Conservation (phyloP, 441 rosid genomes). For the Populus hybrid region DNA sequence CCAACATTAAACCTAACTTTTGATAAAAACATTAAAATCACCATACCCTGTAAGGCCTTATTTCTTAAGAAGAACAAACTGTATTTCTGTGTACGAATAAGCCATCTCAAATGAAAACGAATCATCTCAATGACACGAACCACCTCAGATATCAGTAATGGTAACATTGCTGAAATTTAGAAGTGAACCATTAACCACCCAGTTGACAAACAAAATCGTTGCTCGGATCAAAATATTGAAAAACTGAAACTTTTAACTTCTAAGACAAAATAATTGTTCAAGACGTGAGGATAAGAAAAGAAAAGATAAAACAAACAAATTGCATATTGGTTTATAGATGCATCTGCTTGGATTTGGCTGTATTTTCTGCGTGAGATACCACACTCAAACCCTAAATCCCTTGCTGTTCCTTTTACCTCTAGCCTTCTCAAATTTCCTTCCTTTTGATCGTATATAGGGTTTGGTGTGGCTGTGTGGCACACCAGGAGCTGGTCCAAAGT, state of each 20-base stretch:
- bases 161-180: background rate
- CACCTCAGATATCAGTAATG: background rate
- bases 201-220: background rate
- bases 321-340: background rate
- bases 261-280: constrained; percentile 2
- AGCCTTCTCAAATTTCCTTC: constrained; percentile 93
- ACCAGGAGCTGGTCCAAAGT: constrained; percentile 95
- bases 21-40: too few relatives aligned
- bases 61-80: too few relatives aligned
- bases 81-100: too few relatives aligned
- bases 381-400: constrained; percentile 55
- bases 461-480: constrained; percentile 89
- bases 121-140: too few relatives aligned
- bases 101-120: background rate
- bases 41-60: too few relatives aligned
- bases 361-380: background rate
- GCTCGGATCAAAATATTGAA: background rate
- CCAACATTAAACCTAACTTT: too few relatives aligned
- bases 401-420: constrained; percentile 76
- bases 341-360: constrained; percentile 6
- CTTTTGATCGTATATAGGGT: constrained; percentile 80
- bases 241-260: background rate
- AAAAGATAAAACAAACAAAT: background rate
- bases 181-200: background rate
- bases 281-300: background rate